Evolutionary conservation across 305 asterid genomes (phyloP).

Genomic region (Fraxinus baroniana): DNA sequence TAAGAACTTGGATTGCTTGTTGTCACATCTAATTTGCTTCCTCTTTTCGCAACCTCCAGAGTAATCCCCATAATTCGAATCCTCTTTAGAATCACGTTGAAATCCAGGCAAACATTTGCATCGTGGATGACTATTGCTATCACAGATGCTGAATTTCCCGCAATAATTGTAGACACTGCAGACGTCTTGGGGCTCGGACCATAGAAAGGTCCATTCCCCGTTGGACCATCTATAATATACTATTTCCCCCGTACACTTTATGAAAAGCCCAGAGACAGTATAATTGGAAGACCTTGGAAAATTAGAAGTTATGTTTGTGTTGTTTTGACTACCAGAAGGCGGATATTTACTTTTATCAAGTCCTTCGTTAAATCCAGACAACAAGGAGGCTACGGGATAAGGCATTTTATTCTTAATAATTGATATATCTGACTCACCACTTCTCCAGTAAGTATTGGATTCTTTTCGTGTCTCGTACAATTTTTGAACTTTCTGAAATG

Average conservation of each 20-base stretch:
- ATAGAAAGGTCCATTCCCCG: constrained; percentile 5
- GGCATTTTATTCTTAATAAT: not conserved
- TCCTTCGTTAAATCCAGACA: not conserved
- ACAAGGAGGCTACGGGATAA: not conserved
- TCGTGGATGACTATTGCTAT: not conserved
- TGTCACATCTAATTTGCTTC: constrained; percentile 11
- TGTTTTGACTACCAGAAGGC: too few species aligned
- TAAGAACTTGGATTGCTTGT: constrained; percentile 16
- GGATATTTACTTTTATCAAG: not conserved
- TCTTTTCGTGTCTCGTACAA: not conserved
- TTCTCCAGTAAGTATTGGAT: constrained; percentile 25
- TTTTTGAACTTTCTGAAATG: constrained; percentile 16
- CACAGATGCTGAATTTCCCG: constrained; percentile 40
- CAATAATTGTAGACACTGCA: constrained; percentile 32
- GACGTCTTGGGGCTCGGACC: constrained; percentile 31
- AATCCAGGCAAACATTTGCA: constrained; percentile 44
- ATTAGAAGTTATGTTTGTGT: too few species aligned
- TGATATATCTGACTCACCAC: not conserved
- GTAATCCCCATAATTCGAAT: constrained; percentile 31
- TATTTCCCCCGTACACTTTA: constrained; percentile 32
- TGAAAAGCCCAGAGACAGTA: constrained; percentile 24
- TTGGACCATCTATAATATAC: not conserved
- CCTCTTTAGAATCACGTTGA: constrained; percentile 5
- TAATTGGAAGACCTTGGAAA: not conserved
- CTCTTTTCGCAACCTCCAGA: constrained; percentile 33